Conservation (phyloP, 352 stramenopile genomes). For the Globisporangium lucens region DNA sequence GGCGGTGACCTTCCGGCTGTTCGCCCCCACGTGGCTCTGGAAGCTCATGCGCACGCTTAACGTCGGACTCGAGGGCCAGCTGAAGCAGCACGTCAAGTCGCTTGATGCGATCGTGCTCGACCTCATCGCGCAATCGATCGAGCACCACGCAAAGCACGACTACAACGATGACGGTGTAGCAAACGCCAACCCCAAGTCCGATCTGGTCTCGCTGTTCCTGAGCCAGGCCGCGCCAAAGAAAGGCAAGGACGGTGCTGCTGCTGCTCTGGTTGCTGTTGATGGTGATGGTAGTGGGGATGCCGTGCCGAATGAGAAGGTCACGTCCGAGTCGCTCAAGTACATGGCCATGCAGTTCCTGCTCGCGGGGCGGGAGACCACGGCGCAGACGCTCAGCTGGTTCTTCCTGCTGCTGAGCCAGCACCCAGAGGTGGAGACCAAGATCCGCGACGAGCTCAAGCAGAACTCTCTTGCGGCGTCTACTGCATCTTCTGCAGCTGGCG, state of each 20-base stretch:
- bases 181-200: conserved; percentile 12
- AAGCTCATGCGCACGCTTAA: conserved; percentile 27
- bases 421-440: conserved; percentile 33
- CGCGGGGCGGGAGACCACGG: conserved; percentile 50
- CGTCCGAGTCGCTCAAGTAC: conserved; percentile 25
- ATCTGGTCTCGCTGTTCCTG: conserved; percentile 37
- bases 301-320: conserved; percentile 7
- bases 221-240: conserved; percentile 17
- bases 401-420: conserved; percentile 45
- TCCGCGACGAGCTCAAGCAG: conserved; percentile 30
- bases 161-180: background rate
- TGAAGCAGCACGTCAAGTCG: conserved; percentile 19
- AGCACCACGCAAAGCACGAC: background rate
- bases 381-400: conserved; percentile 58
- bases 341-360: conserved; percentile 49
- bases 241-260: background rate
- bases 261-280: no score
- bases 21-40: conserved; percentile 30
- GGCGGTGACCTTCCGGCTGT: conserved; percentile 19
- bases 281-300: conserved; percentile 2
- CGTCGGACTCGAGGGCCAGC: conserved; percentile 21
- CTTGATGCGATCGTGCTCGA: conserved; percentile 25
- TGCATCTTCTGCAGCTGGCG: background rate
- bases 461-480: background rate
- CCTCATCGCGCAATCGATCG: conserved; percentile 27